Conservation (phyloP, 768 basidiomycete genomes). For the Phlebiopsis flavidoalba region DNA sequence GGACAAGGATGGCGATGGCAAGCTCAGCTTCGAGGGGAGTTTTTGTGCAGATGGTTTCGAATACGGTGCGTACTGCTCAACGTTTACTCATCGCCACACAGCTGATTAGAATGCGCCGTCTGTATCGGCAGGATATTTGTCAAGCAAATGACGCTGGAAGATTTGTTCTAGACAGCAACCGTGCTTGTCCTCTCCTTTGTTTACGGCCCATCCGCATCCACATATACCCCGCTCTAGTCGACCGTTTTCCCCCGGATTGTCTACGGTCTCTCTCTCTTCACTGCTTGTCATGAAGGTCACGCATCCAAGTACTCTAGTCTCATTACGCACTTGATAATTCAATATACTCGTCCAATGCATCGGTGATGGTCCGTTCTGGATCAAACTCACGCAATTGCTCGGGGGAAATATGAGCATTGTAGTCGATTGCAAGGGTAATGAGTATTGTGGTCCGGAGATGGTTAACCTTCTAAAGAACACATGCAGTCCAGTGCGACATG, state of each 20-base stretch:
- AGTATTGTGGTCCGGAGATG: too few relatives aligned
- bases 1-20: conserved; percentile 96
- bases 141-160: conserved; percentile 97
- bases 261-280: background rate
- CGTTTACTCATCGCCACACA: background rate
- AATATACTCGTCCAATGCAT: background rate
- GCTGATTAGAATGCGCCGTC: background rate
- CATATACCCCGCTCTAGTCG: conserved; percentile 3
- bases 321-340: background rate
- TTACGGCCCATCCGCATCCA: background rate
- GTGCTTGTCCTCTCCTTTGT: background rate
- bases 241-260: background rate
- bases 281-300: background rate
- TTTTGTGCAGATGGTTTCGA: conserved; percentile 95
- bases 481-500: background rate
- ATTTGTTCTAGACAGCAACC: conserved; percentile 57
- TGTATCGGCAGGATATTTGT: conserved; percentile 79
- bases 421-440: too few relatives aligned
- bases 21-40: conserved; percentile 95
- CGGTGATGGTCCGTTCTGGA: background rate
- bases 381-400: background rate
- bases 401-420: too few relatives aligned
- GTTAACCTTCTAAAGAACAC: background rate
- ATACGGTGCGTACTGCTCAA: conserved; percentile 59
- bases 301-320: background rate